Evolutionary conservation across 176 grass and related monocot species (phyloP), one percentile per base, ranked within the genome.

Genomic region (Coix lacrymajobi): DNA sequence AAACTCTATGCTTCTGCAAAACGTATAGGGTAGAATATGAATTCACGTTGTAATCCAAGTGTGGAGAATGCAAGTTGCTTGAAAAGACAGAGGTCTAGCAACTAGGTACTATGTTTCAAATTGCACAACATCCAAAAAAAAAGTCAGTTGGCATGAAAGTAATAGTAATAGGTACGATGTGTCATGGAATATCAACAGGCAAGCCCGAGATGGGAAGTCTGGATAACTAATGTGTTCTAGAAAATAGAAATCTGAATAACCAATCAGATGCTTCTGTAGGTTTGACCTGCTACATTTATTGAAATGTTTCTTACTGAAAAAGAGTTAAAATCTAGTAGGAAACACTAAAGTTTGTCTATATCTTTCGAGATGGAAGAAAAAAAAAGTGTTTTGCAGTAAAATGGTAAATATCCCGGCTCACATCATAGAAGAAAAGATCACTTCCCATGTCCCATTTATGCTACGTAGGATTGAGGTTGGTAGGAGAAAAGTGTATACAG

Each of bases 1-100:
- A 99, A 78, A 92, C 93, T 76, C 92, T 92, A 74, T 87, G 82
- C 48, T 91, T 96, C 96, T 99, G 93, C 76, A 90, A 79, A 28
- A 89, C 78, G 25, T 48, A 84, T 80, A 24, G 79, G 32, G 68
- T 76, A 58, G 37, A 78, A 63, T 33, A 56, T 77, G 41, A 88
- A 57, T 75, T 75, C 37, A 62, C 11, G 58, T 40, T 77, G 20
- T 73, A 82, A 60, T 49, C 28, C 70, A 48, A 20, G 70, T 54
- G 3, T 16, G 11, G 11, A 62, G 28, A 63, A 29, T 80, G 3
- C 66, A 79, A 11, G 37, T 65, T 80, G 52, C 48, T 61, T 34
- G 45, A 77, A 74, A 66, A 62, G 38, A 73, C 45, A 24, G 20
- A 69, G 30, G 54, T 43, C 40, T 30, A 12, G 15, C 30, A 79